Conservation (phyloP, 2,329 filamentous ascomycete genomes). For the Pyrenochaeta sp. region DNA sequence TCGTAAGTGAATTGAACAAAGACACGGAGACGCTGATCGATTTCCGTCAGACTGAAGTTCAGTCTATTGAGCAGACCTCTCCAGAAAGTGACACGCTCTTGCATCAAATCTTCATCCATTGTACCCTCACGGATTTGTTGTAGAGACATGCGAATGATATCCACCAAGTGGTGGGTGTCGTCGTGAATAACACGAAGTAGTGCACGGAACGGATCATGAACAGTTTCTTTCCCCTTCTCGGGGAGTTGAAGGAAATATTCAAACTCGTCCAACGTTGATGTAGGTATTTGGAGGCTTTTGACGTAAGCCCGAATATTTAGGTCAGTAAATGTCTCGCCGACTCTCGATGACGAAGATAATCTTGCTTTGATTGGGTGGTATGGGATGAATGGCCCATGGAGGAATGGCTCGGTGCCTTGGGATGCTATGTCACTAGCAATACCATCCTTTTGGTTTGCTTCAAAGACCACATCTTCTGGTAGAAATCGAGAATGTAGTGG, state of each 20-base stretch:
- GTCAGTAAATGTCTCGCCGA: constrained; percentile 5
- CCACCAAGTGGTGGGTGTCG: constrained; percentile 13
- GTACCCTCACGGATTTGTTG: constrained; percentile 24
- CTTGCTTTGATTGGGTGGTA: constrained; percentile 14
- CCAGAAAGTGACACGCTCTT: constrained; percentile 24
- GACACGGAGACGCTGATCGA: constrained; percentile 13
- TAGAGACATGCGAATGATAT: constrained; percentile 18
- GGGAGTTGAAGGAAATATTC: constrained; percentile 10
- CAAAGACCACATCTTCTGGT: neutral
- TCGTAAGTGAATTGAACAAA: constrained; percentile 13
- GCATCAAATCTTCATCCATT: constrained; percentile 21
- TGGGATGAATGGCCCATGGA: constrained; percentile 15
- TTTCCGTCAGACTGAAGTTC: constrained; percentile 12
- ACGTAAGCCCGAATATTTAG: constrained; percentile 5
- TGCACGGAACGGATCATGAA: constrained; percentile 12
- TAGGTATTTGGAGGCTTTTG: constrained; percentile 11
- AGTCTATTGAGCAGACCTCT: constrained; percentile 15
- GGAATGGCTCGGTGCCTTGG: neutral
- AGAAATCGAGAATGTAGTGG: neutral
- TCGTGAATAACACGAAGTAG: constrained; percentile 20
- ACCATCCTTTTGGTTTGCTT: no score
- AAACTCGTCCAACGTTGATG: constrained; percentile 18
- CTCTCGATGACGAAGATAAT: constrained; percentile 6
- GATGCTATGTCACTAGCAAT: no score
- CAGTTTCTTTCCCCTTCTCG: constrained; percentile 12